A percentile compares a stretch with the other conserved stretches of the same genome.
Evolutionary conservation across 208 protist genomes (phyloP).

Genomic region (Leptomonas pyrrhocoris): DNA sequence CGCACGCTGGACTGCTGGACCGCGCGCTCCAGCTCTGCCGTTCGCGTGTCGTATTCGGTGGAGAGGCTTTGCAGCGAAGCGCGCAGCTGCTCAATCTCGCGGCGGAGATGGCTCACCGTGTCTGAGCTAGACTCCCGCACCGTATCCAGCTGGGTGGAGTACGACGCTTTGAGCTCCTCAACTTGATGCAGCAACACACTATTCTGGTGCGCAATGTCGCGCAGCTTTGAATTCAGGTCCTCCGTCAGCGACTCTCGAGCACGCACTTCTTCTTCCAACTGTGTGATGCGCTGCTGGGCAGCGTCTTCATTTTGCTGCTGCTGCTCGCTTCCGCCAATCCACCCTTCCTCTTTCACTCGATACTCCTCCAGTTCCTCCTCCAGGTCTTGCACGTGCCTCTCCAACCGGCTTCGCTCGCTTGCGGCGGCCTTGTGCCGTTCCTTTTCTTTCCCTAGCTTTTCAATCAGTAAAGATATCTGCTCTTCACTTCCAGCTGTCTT

Average conservation of each 20-base stretch:
- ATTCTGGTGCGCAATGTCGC: conserved; percentile 27
- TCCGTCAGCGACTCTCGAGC: conserved; percentile 25
- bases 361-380: conserved; percentile 50
- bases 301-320: conserved; percentile 26
- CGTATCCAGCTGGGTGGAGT: conserved; percentile 32
- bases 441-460: conserved; percentile 57
- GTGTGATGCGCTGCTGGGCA: conserved; percentile 40
- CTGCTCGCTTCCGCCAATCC: conserved; percentile 26
- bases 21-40: conserved; percentile 54
- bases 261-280: conserved; percentile 35
- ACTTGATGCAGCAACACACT: conserved; percentile 33
- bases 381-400: conserved; percentile 44
- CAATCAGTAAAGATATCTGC: conserved; percentile 59
- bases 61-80: conserved; percentile 42
- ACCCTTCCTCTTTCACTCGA: conserved; percentile 38
- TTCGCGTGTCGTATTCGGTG: conserved; percentile 57
- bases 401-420: conserved; percentile 38
- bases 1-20: conserved; percentile 55
- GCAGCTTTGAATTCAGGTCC: conserved; percentile 38
- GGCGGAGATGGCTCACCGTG: conserved; percentile 37
- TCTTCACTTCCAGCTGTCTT: conserved; percentile 23
- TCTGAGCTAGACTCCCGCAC: conserved; percentile 37
- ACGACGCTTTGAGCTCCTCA: conserved; percentile 32
- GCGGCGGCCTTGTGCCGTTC: conserved; percentile 40
- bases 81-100: conserved; percentile 57